Base-by-base conservation (phyloP, 1,139 yeast genomes). In the Meyerozyma athensensis region DNA sequence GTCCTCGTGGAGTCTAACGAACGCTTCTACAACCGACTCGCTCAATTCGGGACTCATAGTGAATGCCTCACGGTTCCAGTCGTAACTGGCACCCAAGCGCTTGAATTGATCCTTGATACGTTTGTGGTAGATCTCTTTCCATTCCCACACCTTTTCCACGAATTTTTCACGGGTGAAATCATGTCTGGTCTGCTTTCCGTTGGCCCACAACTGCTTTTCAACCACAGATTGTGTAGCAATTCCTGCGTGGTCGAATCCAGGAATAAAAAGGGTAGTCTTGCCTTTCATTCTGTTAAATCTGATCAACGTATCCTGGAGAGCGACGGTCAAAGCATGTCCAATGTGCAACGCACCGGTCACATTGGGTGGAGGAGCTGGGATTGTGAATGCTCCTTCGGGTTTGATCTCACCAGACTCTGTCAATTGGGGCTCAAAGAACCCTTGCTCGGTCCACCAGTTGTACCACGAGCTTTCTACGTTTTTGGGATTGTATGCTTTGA, bases 161-260 rank as follows among this genome's bases (percentile, higher is more conserved):
- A 92, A 92, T 50, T 79, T 81, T 57, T 90, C 97, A 66, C 98
- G 86, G 43, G 97, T 96, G 47, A 77, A 81, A 58, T 92, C 97
- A 59, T 92, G 96, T 70, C 97, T 84, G 39, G 98, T 87, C 61
- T 84, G 77, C 67, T 81, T 76, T 58, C 87, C 90, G 50, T 79
- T 78, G 40, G 86, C 85, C 96, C 96, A 89, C 34, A 92, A 64
- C 71, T 85, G 94, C 66, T 92, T 94, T 68, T 92, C 99, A 47
- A 92, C 98, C 49, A 94, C 98, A 18, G 97, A 86, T 65, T 92
- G 99, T 16, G 98, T 94, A 34, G 97, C 95, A 63, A 92, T 90
- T 74, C 99, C 99, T 20, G 98, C 98, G 59, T 92, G 99, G 64
- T 92, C 98, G 56, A 92, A 92, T 33, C 99, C 99, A 37, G 98